These are phyloP conservation scores for Eutrema salsugineum DNA, from an alignment of 441 rosid species.

Conservation along the genomic window DNA sequence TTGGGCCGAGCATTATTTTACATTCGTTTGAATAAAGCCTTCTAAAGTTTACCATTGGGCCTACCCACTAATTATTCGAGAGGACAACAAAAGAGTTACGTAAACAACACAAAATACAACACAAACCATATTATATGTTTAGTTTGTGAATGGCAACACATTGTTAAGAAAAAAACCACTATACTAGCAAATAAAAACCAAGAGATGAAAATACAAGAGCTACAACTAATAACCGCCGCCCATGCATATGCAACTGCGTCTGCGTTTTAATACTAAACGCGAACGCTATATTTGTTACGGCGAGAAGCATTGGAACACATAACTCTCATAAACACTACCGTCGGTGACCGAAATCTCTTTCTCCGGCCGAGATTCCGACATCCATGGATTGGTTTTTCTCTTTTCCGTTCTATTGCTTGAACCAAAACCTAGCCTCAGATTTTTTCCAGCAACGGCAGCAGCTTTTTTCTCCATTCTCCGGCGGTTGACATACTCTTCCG, in stretches of 20 bases:
- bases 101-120: too few relatives aligned
- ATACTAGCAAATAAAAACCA: not conserved
- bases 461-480: constrained; percentile 54
- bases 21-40: not conserved
- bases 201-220: constrained; percentile 3
- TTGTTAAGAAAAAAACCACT: not conserved
- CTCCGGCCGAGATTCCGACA: constrained; percentile 15
- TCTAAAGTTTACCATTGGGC: not conserved
- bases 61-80: not conserved
- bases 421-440: not conserved
- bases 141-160: not conserved
- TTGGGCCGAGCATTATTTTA: not conserved
- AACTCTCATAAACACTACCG: constrained; percentile 15
- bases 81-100: too few relatives aligned
- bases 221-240: not conserved
- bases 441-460: constrained; percentile 26
- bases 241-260: not conserved
- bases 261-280: not conserved
- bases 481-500: constrained; percentile 53
- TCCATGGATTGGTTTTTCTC: not conserved
- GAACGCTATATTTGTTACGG: constrained; percentile 2
- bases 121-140: too few relatives aligned
- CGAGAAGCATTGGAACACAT: constrained; percentile 27
- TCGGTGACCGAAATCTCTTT: constrained; percentile 14
- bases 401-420: constrained; percentile 1